Percentiles rank a stretch among this genome's conserved stretches.
phyloP scores from a whole-genome alignment of 164 flowering plant species.

The Piper longum region DNA sequence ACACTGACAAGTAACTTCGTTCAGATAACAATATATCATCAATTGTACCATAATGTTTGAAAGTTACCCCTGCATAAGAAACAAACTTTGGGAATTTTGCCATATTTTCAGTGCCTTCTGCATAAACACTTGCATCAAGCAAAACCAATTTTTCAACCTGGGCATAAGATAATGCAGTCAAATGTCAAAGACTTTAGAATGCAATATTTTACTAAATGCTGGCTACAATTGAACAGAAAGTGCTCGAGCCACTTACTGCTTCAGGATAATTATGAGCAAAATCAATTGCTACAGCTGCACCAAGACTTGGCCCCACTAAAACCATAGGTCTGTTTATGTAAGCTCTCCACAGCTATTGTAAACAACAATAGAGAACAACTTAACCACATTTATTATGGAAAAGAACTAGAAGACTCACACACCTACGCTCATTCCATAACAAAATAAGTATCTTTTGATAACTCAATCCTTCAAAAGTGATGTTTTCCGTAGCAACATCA shows the following conservation, averaged over 20 bases:
- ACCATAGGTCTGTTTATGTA: conserved; percentile 68
- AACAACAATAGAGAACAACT: neutral
- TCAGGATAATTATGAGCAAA: conserved; percentile 67
- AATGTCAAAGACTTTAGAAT: neutral
- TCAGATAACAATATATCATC: no score
- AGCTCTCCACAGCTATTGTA: conserved; percentile 59
- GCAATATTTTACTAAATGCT: neutral
- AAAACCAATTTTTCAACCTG: conserved; percentile 78
- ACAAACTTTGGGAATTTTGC: conserved; percentile 48
- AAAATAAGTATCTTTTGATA: neutral
- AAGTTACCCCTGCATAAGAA: conserved; percentile 86
- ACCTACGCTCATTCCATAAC: neutral
- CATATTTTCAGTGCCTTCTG: conserved; percentile 72
- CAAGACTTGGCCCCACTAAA: conserved; percentile 95
- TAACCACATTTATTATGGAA: neutral
- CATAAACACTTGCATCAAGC: conserved; percentile 87
- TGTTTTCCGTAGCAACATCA: neutral
- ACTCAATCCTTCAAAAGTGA: neutral
- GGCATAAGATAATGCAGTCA: neutral
- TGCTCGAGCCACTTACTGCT: conserved; percentile 42
- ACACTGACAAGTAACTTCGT: no score
- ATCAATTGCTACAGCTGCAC: conserved; percentile 94
- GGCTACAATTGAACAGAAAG: neutral
- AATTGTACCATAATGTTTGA: no score
- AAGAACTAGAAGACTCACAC: neutral